phyloP scores from a whole-genome alignment of 2,329 filamentous ascomycete genomes.

The Endocalyx cinctus region DNA sequence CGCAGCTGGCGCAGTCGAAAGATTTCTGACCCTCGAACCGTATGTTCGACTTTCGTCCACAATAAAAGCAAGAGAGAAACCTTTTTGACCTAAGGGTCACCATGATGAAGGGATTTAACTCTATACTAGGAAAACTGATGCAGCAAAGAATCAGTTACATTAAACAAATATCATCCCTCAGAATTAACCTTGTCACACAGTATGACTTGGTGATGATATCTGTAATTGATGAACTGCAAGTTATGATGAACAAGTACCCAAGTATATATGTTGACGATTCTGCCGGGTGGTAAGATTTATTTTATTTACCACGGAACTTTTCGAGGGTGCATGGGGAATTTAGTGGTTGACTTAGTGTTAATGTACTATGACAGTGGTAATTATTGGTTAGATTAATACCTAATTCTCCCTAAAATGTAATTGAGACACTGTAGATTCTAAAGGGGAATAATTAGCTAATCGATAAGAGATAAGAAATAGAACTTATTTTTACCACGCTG shows the following conservation, averaged over 20 bases:
- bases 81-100: slow-evolving; percentile 24
- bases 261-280: slow-evolving; percentile 2
- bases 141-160: too few relatives aligned
- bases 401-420: too few relatives aligned
- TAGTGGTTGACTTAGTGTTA: not conserved
- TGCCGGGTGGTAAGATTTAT: slow-evolving; percentile 5
- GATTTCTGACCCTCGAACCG: slow-evolving; percentile 54
- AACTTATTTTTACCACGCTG: too few relatives aligned
- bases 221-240: not conserved
- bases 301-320: not conserved
- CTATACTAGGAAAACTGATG: slow-evolving; percentile 4
- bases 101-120: slow-evolving; percentile 16
- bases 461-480: too few relatives aligned
- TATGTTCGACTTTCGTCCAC: slow-evolving; percentile 62
- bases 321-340: not conserved
- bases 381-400: too few relatives aligned
- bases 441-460: too few relatives aligned
- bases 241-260: not conserved
- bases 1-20: slow-evolving; percentile 74
- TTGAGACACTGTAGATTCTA: too few relatives aligned
- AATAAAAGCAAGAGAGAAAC: slow-evolving; percentile 74
- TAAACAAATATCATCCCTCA: too few relatives aligned
- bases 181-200: too few relatives aligned
- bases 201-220: not conserved
- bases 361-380: slow-evolving; percentile 1